Conservation (phyloP, 2,329 filamentous ascomycete genomes). For the Colletotrichum magnum region DNA sequence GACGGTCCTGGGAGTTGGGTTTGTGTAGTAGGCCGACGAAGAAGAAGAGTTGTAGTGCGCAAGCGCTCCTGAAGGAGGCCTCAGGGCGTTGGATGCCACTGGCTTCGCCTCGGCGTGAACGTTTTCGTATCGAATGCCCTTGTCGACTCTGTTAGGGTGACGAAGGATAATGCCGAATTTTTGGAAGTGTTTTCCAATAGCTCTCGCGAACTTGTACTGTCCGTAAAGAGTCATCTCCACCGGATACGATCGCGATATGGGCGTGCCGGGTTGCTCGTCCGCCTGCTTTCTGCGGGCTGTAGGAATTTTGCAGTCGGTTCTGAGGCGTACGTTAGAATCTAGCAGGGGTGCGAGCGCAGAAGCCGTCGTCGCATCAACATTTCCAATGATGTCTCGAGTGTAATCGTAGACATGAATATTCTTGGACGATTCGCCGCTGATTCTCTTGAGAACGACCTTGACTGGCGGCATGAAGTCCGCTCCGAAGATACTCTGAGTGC, state of each 20-base stretch:
- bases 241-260: constrained; percentile 72
- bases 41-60: constrained; percentile 35
- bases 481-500: constrained; percentile 70
- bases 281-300: constrained; percentile 72
- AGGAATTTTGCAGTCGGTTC: constrained; percentile 78
- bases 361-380: constrained; percentile 78
- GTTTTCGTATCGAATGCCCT: constrained; percentile 80
- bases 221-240: constrained; percentile 87
- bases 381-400: constrained; percentile 79
- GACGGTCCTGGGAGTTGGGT: constrained; percentile 71
- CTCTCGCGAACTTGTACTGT: constrained; percentile 73
- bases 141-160: constrained; percentile 65
- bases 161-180: constrained; percentile 77
- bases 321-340: constrained; percentile 76
- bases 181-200: constrained; percentile 78
- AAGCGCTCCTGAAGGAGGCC: constrained; percentile 41
- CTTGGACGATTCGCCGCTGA: constrained; percentile 66
- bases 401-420: constrained; percentile 82
- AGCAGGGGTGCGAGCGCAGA: constrained; percentile 79
- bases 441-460: constrained; percentile 78
- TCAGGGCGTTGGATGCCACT: constrained; percentile 48
- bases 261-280: constrained; percentile 75
- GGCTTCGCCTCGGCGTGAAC: constrained; percentile 74
- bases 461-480: constrained; percentile 78
- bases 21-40: constrained; percentile 42